Evolutionary conservation across 768 basidiomycete genomes (phyloP).

Genomic region (Macrolepiota fuliginosa): DNA sequence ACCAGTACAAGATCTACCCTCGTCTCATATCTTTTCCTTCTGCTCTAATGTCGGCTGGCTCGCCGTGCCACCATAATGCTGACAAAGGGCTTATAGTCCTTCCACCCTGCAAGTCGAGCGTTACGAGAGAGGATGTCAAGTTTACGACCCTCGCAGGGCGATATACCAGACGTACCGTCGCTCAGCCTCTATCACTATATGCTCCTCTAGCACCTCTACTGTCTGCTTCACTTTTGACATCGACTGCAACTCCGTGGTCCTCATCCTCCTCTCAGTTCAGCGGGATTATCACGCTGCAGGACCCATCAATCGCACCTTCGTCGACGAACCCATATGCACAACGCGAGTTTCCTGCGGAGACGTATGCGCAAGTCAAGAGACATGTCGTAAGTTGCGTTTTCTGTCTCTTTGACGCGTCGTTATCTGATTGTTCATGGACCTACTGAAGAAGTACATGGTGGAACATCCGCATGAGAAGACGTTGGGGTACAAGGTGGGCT

Average conservation of each 20-base stretch:
- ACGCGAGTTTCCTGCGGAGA: not conserved
- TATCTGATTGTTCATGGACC: not conserved
- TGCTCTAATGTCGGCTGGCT: not conserved
- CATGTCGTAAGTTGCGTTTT: not conserved
- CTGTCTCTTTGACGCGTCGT: not conserved
- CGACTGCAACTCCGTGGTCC: too few relatives aligned
- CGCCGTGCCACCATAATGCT: not conserved
- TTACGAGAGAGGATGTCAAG: not conserved
- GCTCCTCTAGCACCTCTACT: too few relatives aligned
- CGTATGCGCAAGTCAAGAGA: not conserved
- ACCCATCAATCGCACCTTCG: not conserved
- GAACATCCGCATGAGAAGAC: not conserved
- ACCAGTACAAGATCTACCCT: too few relatives aligned
- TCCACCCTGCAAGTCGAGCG: constrained; percentile 1
- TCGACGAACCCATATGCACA: not conserved
- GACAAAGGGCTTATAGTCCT: not conserved
- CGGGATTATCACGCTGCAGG: not conserved
- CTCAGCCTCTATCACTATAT: not conserved
- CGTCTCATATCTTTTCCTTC: not conserved
- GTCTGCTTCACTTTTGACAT: not conserved
- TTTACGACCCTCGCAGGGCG: not conserved
- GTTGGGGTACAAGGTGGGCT: not conserved
- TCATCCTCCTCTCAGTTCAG: not conserved
- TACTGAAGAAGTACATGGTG: not conserved
- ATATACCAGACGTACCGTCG: not conserved